Base-by-base conservation (phyloP, 2,329 filamentous ascomycete genomes). In the Alternaria brassicae region DNA sequence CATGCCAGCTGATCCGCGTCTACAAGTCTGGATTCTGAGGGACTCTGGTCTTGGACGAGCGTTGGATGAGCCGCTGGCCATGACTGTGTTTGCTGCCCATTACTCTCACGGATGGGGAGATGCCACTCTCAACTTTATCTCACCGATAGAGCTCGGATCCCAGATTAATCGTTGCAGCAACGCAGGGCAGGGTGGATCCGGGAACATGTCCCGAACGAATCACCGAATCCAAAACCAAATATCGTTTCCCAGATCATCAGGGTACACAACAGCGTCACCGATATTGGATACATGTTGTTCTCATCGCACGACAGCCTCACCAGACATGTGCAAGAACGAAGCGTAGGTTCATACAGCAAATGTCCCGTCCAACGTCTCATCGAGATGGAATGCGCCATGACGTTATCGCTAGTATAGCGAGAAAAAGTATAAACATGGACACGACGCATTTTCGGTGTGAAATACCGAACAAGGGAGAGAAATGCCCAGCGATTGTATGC, bases 1-100 rank as follows among this genome's bases (percentile, higher is more conserved):
- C 17, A 27, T 34, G 49, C 65, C 66, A 52, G n/a, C 21, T 56
- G 65, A 70, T 70, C 49, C 2, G 28, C 12, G 13, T 47, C 13
- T 30, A 9, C 8, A 23, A 19, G 30, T n/a, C 44, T 48, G 13
- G 30, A 17, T 36, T 13, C 19, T 25, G 28, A 47, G 12, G 6
- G 12, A 7, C 17, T 47, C 2, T 13, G 12, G 7, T 19, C 5
- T 21, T n/a, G n/a, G 10, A 0, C 1, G n/a, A n/a, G n/a, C 7
- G 25, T 27, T 27, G 25, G 25, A 42, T 23, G 12, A 45, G 34
- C 27, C 5, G 15, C 30, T 40, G 32, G 32, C 3, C 47, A 36
- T 13, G 34, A 51, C 23, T 25, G 44, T 25, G 30, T 28, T 27
- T 23, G 19, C 28, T 36, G n/a, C 12, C 8, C 15, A 12, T 32